Evolutionary conservation across 2,329 filamentous ascomycete genomes (phyloP).

Genomic region (Acrodontium crateriforme): DNA sequence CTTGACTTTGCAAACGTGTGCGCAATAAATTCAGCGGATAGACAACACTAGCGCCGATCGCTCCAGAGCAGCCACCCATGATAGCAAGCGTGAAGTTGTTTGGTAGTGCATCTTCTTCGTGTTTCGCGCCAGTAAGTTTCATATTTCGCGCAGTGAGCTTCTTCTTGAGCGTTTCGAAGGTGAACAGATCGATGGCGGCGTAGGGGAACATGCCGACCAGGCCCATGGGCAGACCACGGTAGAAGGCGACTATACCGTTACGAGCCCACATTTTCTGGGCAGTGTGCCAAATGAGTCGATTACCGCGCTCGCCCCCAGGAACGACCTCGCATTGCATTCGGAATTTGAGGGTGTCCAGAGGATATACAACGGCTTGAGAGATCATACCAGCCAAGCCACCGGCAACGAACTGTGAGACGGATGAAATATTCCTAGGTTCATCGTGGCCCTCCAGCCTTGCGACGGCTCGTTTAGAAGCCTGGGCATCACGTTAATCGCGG

Average conservation of each 20-base stretch:
- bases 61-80: slow-evolving; percentile 83
- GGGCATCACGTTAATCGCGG: slow-evolving; percentile 3
- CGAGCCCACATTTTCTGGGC: slow-evolving; percentile 73
- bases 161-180: slow-evolving; percentile 84
- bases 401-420: slow-evolving; percentile 77
- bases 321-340: slow-evolving; percentile 93
- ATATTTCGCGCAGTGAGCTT: slow-evolving; percentile 58
- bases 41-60: slow-evolving; percentile 82
- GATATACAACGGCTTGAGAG: slow-evolving; percentile 91
- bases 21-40: slow-evolving; percentile 91
- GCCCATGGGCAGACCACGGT: slow-evolving; percentile 87
- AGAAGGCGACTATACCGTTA: slow-evolving; percentile 63
- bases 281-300: slow-evolving; percentile 67
- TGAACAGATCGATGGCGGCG: slow-evolving; percentile 89
- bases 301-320: slow-evolving; percentile 68
- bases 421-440: slow-evolving; percentile 64
- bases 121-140: slow-evolving; percentile 52
- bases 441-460: slow-evolving; percentile 78
- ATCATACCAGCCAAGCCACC: slow-evolving; percentile 89
- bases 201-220: slow-evolving; percentile 96
- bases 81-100: slow-evolving; percentile 74
- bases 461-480: slow-evolving; percentile 75
- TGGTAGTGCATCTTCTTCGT: slow-evolving; percentile 65
- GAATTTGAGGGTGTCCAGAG: slow-evolving; percentile 70
- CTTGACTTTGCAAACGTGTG: slow-evolving; percentile 77